Percentiles rank a stretch among this genome's conserved stretches.
These are phyloP conservation scores for Trichosanthes cucumerina DNA, from an alignment of 306 rosid species.

Conservation along the genomic window DNA sequence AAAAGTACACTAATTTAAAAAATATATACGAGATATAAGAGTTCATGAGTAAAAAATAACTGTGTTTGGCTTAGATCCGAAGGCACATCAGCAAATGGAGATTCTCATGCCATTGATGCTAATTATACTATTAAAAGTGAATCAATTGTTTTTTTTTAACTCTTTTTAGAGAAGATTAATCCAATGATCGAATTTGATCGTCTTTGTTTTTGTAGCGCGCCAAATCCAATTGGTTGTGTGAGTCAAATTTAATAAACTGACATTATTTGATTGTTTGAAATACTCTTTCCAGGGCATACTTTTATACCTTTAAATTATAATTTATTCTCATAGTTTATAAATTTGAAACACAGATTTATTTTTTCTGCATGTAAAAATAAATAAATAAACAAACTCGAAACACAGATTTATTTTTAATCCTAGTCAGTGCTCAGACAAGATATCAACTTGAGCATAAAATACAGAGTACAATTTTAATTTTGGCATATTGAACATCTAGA, in stretches of 20 bases:
- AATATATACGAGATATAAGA: too few relatives aligned
- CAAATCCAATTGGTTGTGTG: background rate
- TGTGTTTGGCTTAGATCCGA: background rate
- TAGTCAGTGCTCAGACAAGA: too few relatives aligned
- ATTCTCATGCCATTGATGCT: background rate
- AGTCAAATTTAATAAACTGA: background rate
- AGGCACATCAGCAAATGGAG: background rate
- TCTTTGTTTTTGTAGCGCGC: background rate
- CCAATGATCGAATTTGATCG: background rate
- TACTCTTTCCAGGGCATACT: background rate
- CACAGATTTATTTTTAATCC: too few relatives aligned
- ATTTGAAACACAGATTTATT: background rate
- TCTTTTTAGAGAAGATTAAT: background rate
- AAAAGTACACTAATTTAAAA: too few relatives aligned
- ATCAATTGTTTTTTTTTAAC: background rate
- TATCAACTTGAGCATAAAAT: too few relatives aligned
- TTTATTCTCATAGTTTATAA: background rate
- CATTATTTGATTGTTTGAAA: background rate
- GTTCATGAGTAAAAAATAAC: too few relatives aligned
- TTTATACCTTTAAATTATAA: background rate
- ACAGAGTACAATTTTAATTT: too few relatives aligned
- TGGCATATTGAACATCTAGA: too few relatives aligned
- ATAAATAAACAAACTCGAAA: too few relatives aligned
- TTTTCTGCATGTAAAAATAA: too few relatives aligned
- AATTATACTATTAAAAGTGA: background rate